Evolutionary conservation across 257 asterid species (phyloP).

Genomic region (Orobanche coerulescens): DNA sequence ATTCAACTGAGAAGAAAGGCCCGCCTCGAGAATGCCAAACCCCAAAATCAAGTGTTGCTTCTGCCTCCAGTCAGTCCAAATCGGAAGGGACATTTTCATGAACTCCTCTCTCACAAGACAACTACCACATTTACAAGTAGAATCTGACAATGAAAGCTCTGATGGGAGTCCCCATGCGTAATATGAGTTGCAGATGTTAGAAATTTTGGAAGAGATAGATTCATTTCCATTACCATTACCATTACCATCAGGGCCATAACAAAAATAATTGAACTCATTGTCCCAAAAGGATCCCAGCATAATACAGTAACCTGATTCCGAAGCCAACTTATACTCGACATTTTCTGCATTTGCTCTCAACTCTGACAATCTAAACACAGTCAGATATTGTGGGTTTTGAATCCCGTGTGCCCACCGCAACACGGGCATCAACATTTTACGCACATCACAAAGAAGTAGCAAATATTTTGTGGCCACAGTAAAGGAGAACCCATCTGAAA

Average conservation of each 20-base stretch:
- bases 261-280: conserved; percentile 48
- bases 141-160: conserved; percentile 35
- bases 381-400: conserved; percentile 43
- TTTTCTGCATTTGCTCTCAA: conserved; percentile 42
- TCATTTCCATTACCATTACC: conserved; percentile 22
- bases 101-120: conserved; percentile 49
- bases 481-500: conserved; percentile 44
- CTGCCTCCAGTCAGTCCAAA: conserved; percentile 88
- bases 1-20: conserved; percentile 27
- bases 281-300: conserved; percentile 85
- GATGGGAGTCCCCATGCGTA: conserved; percentile 59
- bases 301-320: conserved; percentile 69
- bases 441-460: conserved; percentile 65
- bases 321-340: conserved; percentile 40
- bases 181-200: conserved; percentile 34
- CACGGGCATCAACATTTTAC: conserved; percentile 46
- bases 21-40: conserved; percentile 45
- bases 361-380: conserved; percentile 47
- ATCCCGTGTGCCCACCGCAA: conserved; percentile 59
- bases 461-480: conserved; percentile 37
- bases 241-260: conserved; percentile 55
- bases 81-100: conserved; percentile 38
- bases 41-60: conserved; percentile 52
- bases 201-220: conserved; percentile 27
- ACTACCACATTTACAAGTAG: conserved; percentile 52